These are phyloP conservation scores for Chrysosporium keratinophilum DNA, from an alignment of 2,329 filamentous ascomycete species.

Conservation along the genomic window DNA sequence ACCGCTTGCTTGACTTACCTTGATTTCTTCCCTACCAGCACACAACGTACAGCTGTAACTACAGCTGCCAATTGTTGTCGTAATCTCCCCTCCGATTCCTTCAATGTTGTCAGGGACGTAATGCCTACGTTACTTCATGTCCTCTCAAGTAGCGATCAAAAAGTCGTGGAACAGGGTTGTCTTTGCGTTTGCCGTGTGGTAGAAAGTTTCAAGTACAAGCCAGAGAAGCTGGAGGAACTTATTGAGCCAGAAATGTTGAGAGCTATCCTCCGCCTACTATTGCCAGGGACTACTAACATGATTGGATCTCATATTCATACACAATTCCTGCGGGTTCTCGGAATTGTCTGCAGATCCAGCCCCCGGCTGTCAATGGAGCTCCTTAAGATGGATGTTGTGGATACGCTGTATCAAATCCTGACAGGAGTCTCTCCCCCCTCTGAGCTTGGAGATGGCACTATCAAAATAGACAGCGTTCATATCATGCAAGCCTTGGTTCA, in stretches of 20 bases:
- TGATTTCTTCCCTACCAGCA: constrained; percentile 96
- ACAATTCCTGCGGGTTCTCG: constrained; percentile 83
- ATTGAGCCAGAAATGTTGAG: constrained; percentile 79
- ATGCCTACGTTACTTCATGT: constrained; percentile 94
- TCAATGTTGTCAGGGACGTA: constrained; percentile 80
- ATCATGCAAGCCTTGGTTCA: constrained; percentile 99
- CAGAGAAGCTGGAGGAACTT: constrained; percentile 80
- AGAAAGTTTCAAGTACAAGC: constrained; percentile 87
- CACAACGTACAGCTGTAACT: constrained; percentile 89
- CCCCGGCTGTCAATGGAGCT: constrained; percentile 78
- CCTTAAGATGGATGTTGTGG: constrained; percentile 92
- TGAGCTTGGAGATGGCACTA: constrained; percentile 52
- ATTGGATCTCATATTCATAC: constrained; percentile 93
- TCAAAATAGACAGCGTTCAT: constrained; percentile 85
- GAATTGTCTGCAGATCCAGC: constrained; percentile 81
- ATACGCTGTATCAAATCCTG: constrained; percentile 93
- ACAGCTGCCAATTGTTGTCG: constrained; percentile 97
- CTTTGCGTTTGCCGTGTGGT: constrained; percentile 92
- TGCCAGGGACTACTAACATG: constrained; percentile 90
- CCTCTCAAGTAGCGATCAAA: constrained; percentile 81
- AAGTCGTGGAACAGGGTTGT: constrained; percentile 92
- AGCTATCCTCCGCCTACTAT: constrained; percentile 72
- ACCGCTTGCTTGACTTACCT: constrained; percentile 93
- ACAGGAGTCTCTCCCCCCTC: constrained; percentile 87
- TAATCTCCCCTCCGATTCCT: constrained; percentile 90